Conservation (phyloP, 345 rosid species). For the Eucalyptus polybractea region DNA sequence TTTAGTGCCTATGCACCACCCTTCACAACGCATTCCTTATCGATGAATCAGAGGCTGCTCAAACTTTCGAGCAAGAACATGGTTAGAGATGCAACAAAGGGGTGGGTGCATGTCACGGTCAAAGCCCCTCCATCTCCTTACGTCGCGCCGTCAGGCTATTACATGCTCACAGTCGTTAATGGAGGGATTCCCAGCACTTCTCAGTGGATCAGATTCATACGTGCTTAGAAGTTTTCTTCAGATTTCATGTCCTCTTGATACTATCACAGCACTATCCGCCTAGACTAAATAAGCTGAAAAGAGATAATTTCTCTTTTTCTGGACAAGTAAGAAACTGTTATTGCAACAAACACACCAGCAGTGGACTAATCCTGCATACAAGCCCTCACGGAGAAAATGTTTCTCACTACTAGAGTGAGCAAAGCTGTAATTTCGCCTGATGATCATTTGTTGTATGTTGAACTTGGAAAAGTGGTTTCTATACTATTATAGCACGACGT, state of each 20-base stretch:
- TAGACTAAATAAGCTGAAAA: background rate
- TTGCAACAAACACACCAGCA: background rate
- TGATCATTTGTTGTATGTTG: background rate
- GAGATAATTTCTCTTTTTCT: background rate
- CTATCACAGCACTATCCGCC: background rate
- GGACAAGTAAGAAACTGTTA: background rate
- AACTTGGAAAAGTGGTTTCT: background rate
- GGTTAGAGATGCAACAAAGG: background rate
- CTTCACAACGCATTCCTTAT: constrained; percentile 34
- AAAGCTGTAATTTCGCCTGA: background rate
- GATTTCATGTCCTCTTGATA: background rate
- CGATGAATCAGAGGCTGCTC: constrained; percentile 50
- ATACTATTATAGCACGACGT: background rate
- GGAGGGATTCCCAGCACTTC: constrained; percentile 38
- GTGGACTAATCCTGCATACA: background rate
- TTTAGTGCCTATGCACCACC: constrained; percentile 16
- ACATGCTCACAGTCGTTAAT: constrained; percentile 35
- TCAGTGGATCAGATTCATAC: constrained; percentile 20
- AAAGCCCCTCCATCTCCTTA: constrained; percentile 24
- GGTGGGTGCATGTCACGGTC: constrained; percentile 1
- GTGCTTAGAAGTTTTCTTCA: background rate
- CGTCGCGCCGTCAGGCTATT: constrained; percentile 47
- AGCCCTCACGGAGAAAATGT: no score
- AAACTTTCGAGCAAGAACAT: constrained; percentile 2
- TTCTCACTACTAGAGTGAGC: background rate